Conservation (phyloP, 768 basidiomycete genomes). For the Mrakia gelida region DNA sequence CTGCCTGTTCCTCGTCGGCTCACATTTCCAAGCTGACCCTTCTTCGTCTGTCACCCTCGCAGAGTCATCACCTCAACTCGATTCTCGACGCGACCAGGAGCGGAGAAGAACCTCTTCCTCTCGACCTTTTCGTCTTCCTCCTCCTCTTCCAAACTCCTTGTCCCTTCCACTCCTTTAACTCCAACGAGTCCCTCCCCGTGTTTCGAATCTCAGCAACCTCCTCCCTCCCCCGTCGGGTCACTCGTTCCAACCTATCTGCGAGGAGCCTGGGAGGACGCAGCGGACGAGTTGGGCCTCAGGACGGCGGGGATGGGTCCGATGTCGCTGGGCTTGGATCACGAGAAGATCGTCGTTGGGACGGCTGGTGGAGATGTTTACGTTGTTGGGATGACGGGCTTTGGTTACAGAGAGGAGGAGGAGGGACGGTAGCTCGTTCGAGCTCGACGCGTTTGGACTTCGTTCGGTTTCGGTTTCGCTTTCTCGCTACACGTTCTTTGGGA, state of each 20-base stretch:
- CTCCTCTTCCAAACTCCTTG: not conserved
- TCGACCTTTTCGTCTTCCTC: not conserved
- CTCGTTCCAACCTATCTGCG: slow-evolving; percentile 4
- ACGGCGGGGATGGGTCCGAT: slow-evolving; percentile 2
- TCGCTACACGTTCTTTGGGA: not conserved
- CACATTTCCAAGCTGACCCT: too few relatives aligned
- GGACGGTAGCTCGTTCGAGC: not conserved
- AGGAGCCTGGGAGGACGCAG: not conserved
- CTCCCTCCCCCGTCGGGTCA: not conserved
- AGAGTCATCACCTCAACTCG: slow-evolving; percentile 22
- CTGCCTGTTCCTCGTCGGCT: not conserved
- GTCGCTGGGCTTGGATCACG: slow-evolving; percentile 19
- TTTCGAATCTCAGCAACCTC: too few relatives aligned
- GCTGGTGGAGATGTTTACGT: slow-evolving; percentile 2
- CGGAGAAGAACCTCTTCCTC: slow-evolving; percentile 12
- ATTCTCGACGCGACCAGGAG: slow-evolving; percentile 10
- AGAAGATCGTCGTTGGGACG: slow-evolving; percentile 15
- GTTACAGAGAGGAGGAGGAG: not conserved
- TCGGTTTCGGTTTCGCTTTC: not conserved
- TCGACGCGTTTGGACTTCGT: not conserved
- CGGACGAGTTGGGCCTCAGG: not conserved
- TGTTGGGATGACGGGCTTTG: not conserved
- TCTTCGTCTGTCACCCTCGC: too few relatives aligned
- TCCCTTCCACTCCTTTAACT: not conserved
- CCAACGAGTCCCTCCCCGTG: not conserved